A percentile compares a stretch with the other conserved stretches of the same genome.
These are phyloP conservation scores for Kurtzmaniella natalensis DNA, from an alignment of 1,139 yeast genomes.

Conservation along the genomic window DNA sequence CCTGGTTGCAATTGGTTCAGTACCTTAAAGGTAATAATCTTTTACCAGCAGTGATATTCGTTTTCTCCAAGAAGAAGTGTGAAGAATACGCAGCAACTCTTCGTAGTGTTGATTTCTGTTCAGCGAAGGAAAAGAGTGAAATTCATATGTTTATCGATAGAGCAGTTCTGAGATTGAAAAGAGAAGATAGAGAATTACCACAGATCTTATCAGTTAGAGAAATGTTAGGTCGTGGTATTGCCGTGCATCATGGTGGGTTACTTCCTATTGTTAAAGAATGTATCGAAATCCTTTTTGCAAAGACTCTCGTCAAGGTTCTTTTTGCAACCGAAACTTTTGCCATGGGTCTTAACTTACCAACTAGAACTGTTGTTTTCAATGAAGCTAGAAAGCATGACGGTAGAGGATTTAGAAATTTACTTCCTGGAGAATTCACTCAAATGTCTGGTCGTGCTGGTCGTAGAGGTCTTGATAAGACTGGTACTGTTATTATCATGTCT, in stretches of 20 bases:
- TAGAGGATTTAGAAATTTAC: constrained; percentile 66
- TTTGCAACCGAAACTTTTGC: constrained; percentile 99
- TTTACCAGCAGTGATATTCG: constrained; percentile 89
- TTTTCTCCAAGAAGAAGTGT: constrained; percentile 88
- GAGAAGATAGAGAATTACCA: constrained; percentile 90
- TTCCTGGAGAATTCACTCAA: constrained; percentile 96
- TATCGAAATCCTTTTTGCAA: constrained; percentile 87
- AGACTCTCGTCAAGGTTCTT: constrained; percentile 77
- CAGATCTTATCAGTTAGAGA: constrained; percentile 82
- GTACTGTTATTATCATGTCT: constrained; percentile 94
- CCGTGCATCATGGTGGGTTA: constrained; percentile 96
- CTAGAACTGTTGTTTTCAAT: constrained; percentile 91
- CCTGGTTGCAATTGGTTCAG: constrained; percentile 77
- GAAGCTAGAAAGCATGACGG: constrained; percentile 90
- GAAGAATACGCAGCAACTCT: constrained; percentile 88
- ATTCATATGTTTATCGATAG: constrained; percentile 89
- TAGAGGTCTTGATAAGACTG: constrained; percentile 89
- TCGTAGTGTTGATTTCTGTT: constrained; percentile 72
- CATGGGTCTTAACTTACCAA: constrained; percentile 95
- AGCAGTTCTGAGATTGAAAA: constrained; percentile 81
- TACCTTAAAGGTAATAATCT: constrained; percentile 61
- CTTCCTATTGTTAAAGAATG: constrained; percentile 94
- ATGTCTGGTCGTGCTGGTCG: constrained; percentile 99
- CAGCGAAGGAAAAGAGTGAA: constrained; percentile 80
- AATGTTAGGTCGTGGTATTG: constrained; percentile 84